phyloP scores from a whole-genome alignment of 306 rosid genomes.

The Gynostemma pentaphyllum region DNA sequence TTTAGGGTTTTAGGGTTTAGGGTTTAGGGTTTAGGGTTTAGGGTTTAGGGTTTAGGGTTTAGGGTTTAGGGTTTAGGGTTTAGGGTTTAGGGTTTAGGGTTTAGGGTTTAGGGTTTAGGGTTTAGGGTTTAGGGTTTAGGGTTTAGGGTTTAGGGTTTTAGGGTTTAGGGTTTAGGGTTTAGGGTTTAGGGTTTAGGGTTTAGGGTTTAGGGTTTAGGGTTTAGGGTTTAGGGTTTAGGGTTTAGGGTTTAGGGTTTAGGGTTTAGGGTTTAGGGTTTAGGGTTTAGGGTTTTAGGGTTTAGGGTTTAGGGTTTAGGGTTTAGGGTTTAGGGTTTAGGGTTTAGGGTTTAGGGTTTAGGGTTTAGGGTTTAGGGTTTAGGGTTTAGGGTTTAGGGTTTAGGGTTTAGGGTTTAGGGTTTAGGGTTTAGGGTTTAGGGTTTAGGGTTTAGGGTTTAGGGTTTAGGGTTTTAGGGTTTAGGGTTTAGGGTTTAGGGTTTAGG shows the following conservation, averaged over 20 bases:
- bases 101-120: slow-evolving; percentile 3
- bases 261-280: too few species aligned
- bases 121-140: slow-evolving; percentile 2
- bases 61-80: slow-evolving; percentile 3
- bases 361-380: not conserved
- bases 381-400: not conserved
- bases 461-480: too few species aligned
- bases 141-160: too few species aligned
- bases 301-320: too few species aligned
- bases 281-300: too few species aligned
- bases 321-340: slow-evolving; percentile 1
- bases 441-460: too few species aligned
- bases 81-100: slow-evolving; percentile 3
- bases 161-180: not conserved
- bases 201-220: not conserved
- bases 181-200: not conserved
- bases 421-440: too few species aligned
- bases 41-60: slow-evolving; percentile 3
- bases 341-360: slow-evolving; percentile 3
- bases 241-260: not conserved
- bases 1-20: too few species aligned
- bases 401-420: slow-evolving; percentile 1
- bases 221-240: not conserved
- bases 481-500: too few species aligned
- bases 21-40: slow-evolving; percentile 2